Evolutionary conservation across 768 basidiomycete genomes (phyloP).

Genomic region (Termitomyces sp.): DNA sequence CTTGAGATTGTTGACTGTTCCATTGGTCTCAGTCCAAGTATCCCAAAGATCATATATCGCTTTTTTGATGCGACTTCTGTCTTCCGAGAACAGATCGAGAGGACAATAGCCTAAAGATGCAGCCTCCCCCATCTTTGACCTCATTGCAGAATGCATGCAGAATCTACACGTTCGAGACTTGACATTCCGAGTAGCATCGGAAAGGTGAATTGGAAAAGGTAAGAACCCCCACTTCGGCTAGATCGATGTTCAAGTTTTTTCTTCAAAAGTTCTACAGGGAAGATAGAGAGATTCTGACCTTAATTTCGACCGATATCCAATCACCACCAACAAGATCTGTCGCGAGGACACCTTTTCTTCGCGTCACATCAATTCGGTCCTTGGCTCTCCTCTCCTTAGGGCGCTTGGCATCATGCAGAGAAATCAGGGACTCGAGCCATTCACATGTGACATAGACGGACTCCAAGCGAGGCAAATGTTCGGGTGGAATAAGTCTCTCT

Average conservation of each 20-base stretch:
- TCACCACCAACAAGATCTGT: constrained; percentile 72
- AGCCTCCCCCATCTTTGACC: constrained; percentile 31
- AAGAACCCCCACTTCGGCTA: constrained; percentile 99
- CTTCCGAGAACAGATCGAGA: constrained; percentile 82
- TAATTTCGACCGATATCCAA: constrained; percentile 83
- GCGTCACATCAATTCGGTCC: constrained; percentile 56
- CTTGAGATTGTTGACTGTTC: constrained; percentile 75
- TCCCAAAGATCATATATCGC: constrained; percentile 74
- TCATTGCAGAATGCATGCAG: constrained; percentile 80
- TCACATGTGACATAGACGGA: constrained; percentile 39
- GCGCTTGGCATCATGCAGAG: constrained; percentile 43
- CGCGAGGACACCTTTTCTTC: constrained; percentile 63
- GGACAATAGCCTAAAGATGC: constrained; percentile 69
- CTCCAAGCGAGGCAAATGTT: constrained; percentile 56
- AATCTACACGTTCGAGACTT: constrained; percentile 83
- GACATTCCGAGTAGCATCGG: constrained; percentile 46
- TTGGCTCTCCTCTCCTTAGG: constrained; percentile 51
- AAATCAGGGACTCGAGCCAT: constrained; percentile 62
- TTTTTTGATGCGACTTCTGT: constrained; percentile 51
- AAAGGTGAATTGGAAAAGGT: constrained; percentile 59
- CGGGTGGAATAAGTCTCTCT: constrained; percentile 54
- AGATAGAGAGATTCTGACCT: constrained; percentile 48
- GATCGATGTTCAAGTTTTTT: background rate
- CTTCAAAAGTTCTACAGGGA: background rate
- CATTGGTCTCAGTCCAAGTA: constrained; percentile 63